Base-by-base conservation (phyloP, 2,329 filamentous ascomycete genomes). In the Alternaria sp. region DNA sequence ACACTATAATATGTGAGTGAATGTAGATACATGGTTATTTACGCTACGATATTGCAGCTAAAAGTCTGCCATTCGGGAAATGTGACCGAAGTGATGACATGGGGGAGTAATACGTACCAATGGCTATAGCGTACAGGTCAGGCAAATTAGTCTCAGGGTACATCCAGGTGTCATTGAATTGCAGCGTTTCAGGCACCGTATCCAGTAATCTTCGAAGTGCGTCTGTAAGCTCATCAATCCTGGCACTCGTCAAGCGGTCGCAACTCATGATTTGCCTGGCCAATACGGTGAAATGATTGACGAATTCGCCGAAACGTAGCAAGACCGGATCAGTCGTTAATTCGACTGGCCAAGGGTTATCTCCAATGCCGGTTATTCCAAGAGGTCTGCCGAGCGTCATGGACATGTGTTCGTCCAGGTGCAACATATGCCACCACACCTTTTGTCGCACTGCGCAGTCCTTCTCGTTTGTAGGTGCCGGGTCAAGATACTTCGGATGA, bases 341-440 rank as follows among this genome's bases (percentile, higher is more conserved):
- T 20, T 79, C 78, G 28, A 82, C 79, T 0, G 82, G 80, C 16
- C 80, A 78, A 18, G 79, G 81, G 60, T 82, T 84, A 58, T 84
- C 82, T 14, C 82, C 82, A 32, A 83, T 77, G 20, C 80, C 81
- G 48, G 81, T 83, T 34, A 84, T 84, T 0, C 82, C 82, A 9
- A 84, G 68, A 2, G 82, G 82, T 36, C 82, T 75, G 20, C 82
- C 82, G 0, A 84, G 75, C 0, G 80, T 83, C 70, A 84, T 82
- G 0, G 81, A 83, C 61, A 83, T 84, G 48, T 84, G 79, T 57
- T 83, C 81, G 48, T 84, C 82, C 77, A 84, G 81, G 59, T 83
- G 81, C n/a, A 84, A 67, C 76, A 84, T 81, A 80, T 82, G 83
- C 82, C 82, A 84, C 82, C 82, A 84, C 1, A 84, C 70, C 16